Base-by-base conservation (phyloP, 1,284 basidiomycete species). In the Phellopilus nigrolimitatus region DNA sequence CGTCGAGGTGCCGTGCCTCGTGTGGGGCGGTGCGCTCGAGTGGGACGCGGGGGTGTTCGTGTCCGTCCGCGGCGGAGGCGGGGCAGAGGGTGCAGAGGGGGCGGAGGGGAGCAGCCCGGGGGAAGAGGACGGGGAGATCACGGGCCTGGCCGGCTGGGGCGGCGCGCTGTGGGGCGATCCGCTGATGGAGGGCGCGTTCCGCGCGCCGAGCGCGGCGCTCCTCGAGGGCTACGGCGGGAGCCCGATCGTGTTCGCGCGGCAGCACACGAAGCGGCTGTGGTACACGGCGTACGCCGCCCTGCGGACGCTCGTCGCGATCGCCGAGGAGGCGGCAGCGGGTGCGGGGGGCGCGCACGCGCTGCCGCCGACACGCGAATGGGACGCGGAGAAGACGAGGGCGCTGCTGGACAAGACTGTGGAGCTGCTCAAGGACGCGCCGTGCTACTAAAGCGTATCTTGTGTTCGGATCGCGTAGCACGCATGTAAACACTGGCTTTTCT, bases 141-240 rank as follows among this genome's bases (percentile, higher is more conserved):
- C 63, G 34, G 60, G 62, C 9, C 55, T 70, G 19, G 51, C 59
- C 31, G 75, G 71, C 27, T 64, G 83, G 24, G 66, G 71, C 1
- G 76, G 75, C 56, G 78, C 81, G 8, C 56, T 87, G 13, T 88
- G 82, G 79, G 85, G 83, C 17, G 86, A 88, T 61, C 86, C 84
- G 4, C 64, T 86, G 33, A 68, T 87, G 42, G 86, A 88, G 62
- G 67, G 73, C 8, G 72, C 79, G 57, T 81, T 88, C 64, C 59
- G 78, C 27, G 70, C 70, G 10, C 75, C 77, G 9, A 75, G 68
- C 37, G 56, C 55, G 21, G 78, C 79, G 3, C 65, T 87, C 17
- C 62, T 73, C 42, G 78, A 84, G 61, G 85, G 79, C 0, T 88
- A 88, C 12, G 76, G 77, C 8, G 65, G 66, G 3, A 64, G 63